A percentile compares a stretch with the other conserved stretches of the same genome.
Conservation (phyloP, 2,329 filamentous ascomycete genomes). For the Apiospora malaysiana region DNA sequence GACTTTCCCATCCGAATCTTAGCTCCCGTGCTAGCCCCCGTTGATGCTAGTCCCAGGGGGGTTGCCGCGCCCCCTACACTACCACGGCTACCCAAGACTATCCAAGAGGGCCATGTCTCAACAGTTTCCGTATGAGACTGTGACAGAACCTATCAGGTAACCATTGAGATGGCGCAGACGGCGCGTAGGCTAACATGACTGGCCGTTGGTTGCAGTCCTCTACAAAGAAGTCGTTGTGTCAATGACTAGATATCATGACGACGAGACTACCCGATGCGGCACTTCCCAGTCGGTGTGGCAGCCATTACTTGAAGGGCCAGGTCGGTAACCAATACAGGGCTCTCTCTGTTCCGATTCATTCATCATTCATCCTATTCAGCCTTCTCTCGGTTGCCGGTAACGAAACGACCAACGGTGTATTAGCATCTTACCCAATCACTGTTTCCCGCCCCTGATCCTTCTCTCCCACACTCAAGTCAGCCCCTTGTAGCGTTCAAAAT, state of each 20-base stretch:
- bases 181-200: background rate
- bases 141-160: background rate
- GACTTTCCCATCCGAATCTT: background rate
- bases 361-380: background rate
- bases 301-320: conserved; percentile 1
- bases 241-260: conserved; percentile 17
- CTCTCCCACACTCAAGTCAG: background rate
- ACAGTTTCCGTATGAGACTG: background rate
- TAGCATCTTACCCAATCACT: background rate
- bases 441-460: background rate
- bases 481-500: conserved; percentile 44
- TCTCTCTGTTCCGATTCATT: background rate
- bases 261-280: background rate
- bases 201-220: background rate
- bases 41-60: background rate
- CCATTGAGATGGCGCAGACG: background rate
- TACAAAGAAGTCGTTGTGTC: background rate
- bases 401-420: background rate
- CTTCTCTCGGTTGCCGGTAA: background rate
- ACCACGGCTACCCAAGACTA: background rate
- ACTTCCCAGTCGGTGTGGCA: background rate
- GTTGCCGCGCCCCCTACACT: too few species aligned
- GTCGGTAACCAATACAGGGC: background rate
- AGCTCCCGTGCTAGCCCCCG: background rate
- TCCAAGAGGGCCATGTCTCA: background rate